Percentiles rank a stretch among this genome's conserved stretches.
phyloP scores from a whole-genome alignment of 1,284 basidiomycete species.

The Pseudozyma hubeiensis region DNA sequence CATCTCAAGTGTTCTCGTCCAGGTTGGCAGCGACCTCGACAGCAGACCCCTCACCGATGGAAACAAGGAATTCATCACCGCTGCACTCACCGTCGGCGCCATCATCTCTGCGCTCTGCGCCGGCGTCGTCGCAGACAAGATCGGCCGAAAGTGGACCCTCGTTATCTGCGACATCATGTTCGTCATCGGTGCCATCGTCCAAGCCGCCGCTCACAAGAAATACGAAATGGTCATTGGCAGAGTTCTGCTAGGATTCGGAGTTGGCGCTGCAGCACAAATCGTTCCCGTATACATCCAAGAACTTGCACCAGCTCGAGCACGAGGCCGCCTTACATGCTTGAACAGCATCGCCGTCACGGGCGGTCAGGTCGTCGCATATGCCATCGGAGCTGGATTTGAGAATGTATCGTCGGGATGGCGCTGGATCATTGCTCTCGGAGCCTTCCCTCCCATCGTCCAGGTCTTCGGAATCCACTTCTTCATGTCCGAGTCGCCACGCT shows the following conservation, averaged over 20 bases:
- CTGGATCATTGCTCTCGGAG: slow-evolving; percentile 69
- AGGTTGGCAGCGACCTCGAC: slow-evolving; percentile 46
- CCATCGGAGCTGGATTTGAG: slow-evolving; percentile 59
- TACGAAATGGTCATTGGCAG: slow-evolving; percentile 69
- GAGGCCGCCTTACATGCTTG: slow-evolving; percentile 69
- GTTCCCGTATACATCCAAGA: slow-evolving; percentile 70
- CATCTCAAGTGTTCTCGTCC: slow-evolving; percentile 40
- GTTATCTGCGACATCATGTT: slow-evolving; percentile 61
- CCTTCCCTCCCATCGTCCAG: slow-evolving; percentile 67
- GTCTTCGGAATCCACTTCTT: slow-evolving; percentile 63
- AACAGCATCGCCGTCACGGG: slow-evolving; percentile 69
- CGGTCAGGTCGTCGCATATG: slow-evolving; percentile 69
- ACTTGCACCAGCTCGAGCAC: slow-evolving; percentile 68
- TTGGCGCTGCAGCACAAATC: slow-evolving; percentile 67
- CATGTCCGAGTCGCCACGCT: slow-evolving; percentile 69
- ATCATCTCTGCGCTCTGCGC: slow-evolving; percentile 64
- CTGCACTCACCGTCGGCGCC: slow-evolving; percentile 50
- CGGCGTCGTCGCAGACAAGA: slow-evolving; percentile 65
- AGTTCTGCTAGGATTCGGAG: slow-evolving; percentile 69
- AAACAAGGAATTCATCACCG: slow-evolving; percentile 54
- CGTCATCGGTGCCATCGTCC: slow-evolving; percentile 68
- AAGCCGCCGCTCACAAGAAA: slow-evolving; percentile 66
- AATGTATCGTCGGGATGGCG: slow-evolving; percentile 68
- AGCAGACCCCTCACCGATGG: slow-evolving; percentile 32
- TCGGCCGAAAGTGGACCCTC: slow-evolving; percentile 69